phyloP scores from a whole-genome alignment of 768 basidiomycete species.

The Tylopilus vinaceipallidus region DNA sequence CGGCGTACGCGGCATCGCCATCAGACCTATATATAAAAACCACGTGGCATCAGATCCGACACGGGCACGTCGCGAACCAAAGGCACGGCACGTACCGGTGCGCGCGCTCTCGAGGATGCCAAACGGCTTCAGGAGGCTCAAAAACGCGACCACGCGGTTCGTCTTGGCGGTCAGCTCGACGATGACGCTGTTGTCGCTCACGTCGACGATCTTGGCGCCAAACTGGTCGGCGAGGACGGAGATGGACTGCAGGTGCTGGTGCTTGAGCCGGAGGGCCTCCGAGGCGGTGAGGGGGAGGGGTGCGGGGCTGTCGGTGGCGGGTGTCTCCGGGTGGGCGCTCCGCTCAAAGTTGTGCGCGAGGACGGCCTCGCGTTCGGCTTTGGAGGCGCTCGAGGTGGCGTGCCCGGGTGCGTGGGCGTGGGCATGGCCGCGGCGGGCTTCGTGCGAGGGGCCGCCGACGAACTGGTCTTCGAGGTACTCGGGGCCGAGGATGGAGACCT shows the following conservation, averaged over 20 bases:
- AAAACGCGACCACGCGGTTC: conserved; percentile 86
- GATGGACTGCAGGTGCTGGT: conserved; percentile 87
- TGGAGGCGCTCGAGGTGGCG: conserved; percentile 34
- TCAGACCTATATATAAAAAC: conserved; percentile 65
- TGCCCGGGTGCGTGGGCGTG: too few relatives aligned
- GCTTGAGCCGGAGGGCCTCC: conserved; percentile 85
- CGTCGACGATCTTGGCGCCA: conserved; percentile 89
- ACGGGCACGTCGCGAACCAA: background rate
- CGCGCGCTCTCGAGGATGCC: conserved; percentile 94
- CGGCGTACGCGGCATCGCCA: conserved; percentile 98
- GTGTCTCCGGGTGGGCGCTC: conserved; percentile 40
- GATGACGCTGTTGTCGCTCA: conserved; percentile 92
- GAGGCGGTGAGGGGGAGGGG: conserved; percentile 63
- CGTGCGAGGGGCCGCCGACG: conserved; percentile 79
- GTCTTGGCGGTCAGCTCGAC: conserved; percentile 96
- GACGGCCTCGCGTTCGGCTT: conserved; percentile 66
- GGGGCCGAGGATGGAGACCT: conserved; percentile 95
- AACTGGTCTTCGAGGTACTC: conserved; percentile 96
- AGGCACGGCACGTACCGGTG: conserved; percentile 59
- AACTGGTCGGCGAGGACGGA: conserved; percentile 83
- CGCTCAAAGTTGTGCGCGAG: conserved; percentile 81
- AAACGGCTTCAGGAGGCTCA: conserved; percentile 88
- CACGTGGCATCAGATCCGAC: background rate
- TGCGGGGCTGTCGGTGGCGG: conserved; percentile 13
- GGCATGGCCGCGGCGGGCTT: conserved; percentile 49